phyloP scores from a whole-genome alignment of 441 rosid genomes.

The Oxalis stricta region DNA sequence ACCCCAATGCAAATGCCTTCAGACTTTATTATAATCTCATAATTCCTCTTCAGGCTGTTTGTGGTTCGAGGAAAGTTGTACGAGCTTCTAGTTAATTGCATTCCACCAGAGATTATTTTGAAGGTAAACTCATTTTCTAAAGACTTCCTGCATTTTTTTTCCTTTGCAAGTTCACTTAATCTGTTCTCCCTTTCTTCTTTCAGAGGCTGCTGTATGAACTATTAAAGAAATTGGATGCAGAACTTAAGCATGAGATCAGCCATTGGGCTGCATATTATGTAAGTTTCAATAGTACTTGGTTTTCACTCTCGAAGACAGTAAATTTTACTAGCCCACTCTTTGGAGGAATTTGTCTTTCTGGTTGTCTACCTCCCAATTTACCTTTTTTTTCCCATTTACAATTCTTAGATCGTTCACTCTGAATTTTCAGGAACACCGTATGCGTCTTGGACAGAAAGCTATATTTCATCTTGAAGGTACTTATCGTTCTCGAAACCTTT shows the following conservation, averaged over 20 bases:
- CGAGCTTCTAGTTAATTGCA: slow-evolving; percentile 73
- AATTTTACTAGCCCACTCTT: not conserved
- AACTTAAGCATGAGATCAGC: slow-evolving; percentile 82
- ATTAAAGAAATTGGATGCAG: slow-evolving; percentile 73
- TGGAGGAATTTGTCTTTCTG: not conserved
- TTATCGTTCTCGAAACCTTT: slow-evolving; percentile 2
- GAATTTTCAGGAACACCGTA: slow-evolving; percentile 67
- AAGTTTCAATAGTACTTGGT: too few relatives aligned
- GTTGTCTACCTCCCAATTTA: too few relatives aligned
- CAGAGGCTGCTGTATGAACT: slow-evolving; percentile 76
- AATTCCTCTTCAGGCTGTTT: slow-evolving; percentile 45
- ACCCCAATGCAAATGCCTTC: not conserved
- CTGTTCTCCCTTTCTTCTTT: slow-evolving; percentile 1
- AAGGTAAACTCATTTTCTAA: slow-evolving; percentile 33
- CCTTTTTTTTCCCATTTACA: not conserved
- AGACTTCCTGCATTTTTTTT: not conserved
- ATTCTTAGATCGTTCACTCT: not conserved
- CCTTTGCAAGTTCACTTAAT: slow-evolving; percentile 4
- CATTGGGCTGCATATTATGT: slow-evolving; percentile 97
- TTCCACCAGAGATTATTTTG: slow-evolving; percentile 70
- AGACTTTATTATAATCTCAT: slow-evolving; percentile 10
- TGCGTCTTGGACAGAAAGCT: slow-evolving; percentile 81
- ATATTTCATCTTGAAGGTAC: slow-evolving; percentile 95
- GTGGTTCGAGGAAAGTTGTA: slow-evolving; percentile 81
- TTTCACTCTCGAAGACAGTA: slow-evolving; percentile 1